A percentile compares a stretch with the other conserved stretches of the same genome.
Evolutionary conservation across 768 basidiomycete genomes (phyloP).

Genomic region (Fomitopsis pulvina): DNA sequence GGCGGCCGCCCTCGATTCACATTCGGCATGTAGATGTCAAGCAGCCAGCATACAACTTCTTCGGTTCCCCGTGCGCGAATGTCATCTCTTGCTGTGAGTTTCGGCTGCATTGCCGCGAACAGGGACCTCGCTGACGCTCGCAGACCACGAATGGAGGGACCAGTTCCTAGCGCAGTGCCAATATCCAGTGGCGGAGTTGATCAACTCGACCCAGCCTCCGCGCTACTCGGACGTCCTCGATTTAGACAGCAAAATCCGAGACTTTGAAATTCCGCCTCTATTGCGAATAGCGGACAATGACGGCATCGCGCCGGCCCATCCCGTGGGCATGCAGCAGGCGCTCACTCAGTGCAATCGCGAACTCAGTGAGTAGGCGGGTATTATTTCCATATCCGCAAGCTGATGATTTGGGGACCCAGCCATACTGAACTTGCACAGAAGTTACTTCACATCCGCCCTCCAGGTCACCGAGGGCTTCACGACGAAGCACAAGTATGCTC

Average conservation of each 20-base stretch:
- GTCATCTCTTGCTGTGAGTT: constrained; percentile 6
- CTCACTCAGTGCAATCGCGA: constrained; percentile 55
- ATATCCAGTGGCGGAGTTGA: constrained; percentile 53
- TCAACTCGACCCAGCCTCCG: constrained; percentile 45
- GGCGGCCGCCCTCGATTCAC: constrained; percentile 64
- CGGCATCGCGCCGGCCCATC: constrained; percentile 36
- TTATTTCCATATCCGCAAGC: not conserved
- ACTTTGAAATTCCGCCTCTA: constrained; percentile 43
- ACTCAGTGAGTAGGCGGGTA: constrained; percentile 50
- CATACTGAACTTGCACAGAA: constrained; percentile 60
- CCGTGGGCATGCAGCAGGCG: constrained; percentile 58
- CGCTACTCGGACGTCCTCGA: constrained; percentile 44
- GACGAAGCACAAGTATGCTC: constrained; percentile 54
- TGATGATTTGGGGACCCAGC: constrained; percentile 29
- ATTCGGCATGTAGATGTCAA: constrained; percentile 60
- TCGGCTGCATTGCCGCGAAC: not conserved
- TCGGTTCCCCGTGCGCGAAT: not conserved
- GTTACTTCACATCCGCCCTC: constrained; percentile 62
- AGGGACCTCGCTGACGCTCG: not conserved
- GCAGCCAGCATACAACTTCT: constrained; percentile 19
- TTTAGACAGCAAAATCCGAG: constrained; percentile 48
- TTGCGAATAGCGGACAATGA: constrained; percentile 20
- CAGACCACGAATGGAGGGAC: constrained; percentile 71
- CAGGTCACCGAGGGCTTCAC: constrained; percentile 46
- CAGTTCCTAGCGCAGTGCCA: constrained; percentile 57